Base-by-base conservation (phyloP, 768 basidiomycete species). In the Russula vinacea region DNA sequence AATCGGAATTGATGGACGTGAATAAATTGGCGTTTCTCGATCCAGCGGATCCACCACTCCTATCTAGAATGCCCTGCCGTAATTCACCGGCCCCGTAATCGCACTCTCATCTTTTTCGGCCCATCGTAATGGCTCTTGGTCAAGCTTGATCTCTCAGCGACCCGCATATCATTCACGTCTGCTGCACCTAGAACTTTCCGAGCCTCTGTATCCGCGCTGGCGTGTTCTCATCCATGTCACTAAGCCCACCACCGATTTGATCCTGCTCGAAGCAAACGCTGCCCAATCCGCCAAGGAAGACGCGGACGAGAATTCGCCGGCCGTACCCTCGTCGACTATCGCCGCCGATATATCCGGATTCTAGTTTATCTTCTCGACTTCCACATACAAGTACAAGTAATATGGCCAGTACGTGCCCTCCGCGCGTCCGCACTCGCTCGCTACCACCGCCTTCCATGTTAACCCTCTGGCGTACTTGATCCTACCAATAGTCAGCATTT, bases 181-280 rank as follows among this genome's bases (percentile, higher is more conserved):
- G 17, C 66, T 91, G 89, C 91, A 90, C 73, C 84, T 88, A 53
- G 83, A 81, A 58, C 80, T 91, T 19, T 81, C 85, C 70, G 84
- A 81, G 71, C 96, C 96, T 50, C 77, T 96, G 54, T 97, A 94
- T 78, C 85, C 89, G 70, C 92, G 95, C 71, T 85, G 96, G 68
- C 77, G 82, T 37, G 89, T 82, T 59, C 90, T 99, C 81, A 83
- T 56, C 98, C 81, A 83, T 56, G 96, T 94, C 60, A 76, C 83
- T 63, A 80, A 81, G 66, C 87, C 93, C 9, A 90, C 92, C 2
- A 69, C 77, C 7, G 90, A 91, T 29, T 29, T 69, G 96, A 98
- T 29, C 29, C 29, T 29, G 77, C 81, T 98, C 73, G 83, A 85
- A 69, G 85, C 86, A 19, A 96, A 95, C 44, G 83, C 90, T 71